A percentile compares a stretch with the other conserved stretches of the same genome.
Conservation (phyloP, 306 rosid genomes). For the Medicago ruthenica region DNA sequence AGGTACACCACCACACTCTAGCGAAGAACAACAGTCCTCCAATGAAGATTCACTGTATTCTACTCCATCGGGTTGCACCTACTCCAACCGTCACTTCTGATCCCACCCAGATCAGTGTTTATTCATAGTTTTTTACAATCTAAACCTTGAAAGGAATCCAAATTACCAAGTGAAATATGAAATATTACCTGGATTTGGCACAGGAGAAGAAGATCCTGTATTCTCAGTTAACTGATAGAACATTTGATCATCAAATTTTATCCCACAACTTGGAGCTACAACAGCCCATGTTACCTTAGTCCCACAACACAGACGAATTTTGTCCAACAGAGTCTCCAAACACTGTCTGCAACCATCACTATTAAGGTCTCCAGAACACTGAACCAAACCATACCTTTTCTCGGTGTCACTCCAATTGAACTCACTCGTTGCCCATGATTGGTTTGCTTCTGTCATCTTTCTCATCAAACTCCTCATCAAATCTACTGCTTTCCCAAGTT, state of each 20-base stretch:
- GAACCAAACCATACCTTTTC: conserved; percentile 39
- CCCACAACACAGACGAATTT: conserved; percentile 39
- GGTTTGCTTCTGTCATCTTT: conserved; percentile 35
- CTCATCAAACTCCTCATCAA: conserved; percentile 36
- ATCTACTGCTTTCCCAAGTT: conserved; percentile 11
- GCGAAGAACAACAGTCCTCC: too few species aligned
- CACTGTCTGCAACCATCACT: conserved; percentile 38
- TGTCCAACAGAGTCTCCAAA: conserved; percentile 37
- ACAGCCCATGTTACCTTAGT: conserved; percentile 42
- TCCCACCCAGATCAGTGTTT: too few species aligned
- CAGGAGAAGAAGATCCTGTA: conserved; percentile 22
- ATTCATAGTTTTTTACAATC: too few species aligned
- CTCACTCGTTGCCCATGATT: neutral
- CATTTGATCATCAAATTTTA: conserved; percentile 38
- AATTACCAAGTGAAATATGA: too few species aligned
- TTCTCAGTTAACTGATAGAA: conserved; percentile 31
- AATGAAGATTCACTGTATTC: too few species aligned
- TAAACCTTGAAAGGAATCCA: too few species aligned
- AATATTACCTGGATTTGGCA: conserved; percentile 27
- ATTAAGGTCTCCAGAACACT: conserved; percentile 47
- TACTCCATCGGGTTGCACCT: too few species aligned
- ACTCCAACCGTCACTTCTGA: too few species aligned
- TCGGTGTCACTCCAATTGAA: neutral
- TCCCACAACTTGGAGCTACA: conserved; percentile 36
- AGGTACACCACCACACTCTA: too few species aligned